Evolutionary conservation across 306 rosid species (phyloP).

Genomic region (Lupinus albus): DNA sequence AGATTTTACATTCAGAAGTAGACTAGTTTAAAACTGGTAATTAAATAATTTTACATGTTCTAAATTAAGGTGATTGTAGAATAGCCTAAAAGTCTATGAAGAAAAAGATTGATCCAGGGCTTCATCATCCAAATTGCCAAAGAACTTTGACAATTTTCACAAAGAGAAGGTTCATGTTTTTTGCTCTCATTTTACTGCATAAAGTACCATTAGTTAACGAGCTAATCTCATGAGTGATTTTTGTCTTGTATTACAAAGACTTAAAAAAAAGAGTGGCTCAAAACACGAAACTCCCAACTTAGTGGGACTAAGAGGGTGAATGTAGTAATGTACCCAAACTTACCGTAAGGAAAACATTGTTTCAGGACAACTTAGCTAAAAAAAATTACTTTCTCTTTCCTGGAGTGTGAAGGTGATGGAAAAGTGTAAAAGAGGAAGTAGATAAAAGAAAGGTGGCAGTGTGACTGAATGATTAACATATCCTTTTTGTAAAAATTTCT

Average conservation of each 20-base stretch:
- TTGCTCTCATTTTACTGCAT: not conserved
- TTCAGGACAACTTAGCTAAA: not conserved
- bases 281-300: too few relatives aligned
- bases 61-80: not conserved
- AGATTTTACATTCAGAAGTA: not conserved
- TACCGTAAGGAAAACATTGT: too few relatives aligned
- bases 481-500: not conserved
- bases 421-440: conserved; percentile 7
- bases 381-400: conserved; percentile 3
- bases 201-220: not conserved
- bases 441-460: not conserved
- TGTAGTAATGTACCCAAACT: too few relatives aligned
- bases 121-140: not conserved
- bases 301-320: too few relatives aligned
- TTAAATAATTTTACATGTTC: not conserved
- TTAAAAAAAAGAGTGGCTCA: too few relatives aligned
- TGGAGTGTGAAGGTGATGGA: conserved; percentile 5
- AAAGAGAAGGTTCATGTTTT: not conserved
- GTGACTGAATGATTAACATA: conserved; percentile 31
- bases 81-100: not conserved
- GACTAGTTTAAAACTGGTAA: conserved; percentile 1
- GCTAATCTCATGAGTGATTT: not conserved
- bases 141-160: not conserved
- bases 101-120: conserved; percentile 8
- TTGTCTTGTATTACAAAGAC: conserved; percentile 6